Conservation (phyloP, 306 rosid species). For the Spatholobus suberectus region DNA sequence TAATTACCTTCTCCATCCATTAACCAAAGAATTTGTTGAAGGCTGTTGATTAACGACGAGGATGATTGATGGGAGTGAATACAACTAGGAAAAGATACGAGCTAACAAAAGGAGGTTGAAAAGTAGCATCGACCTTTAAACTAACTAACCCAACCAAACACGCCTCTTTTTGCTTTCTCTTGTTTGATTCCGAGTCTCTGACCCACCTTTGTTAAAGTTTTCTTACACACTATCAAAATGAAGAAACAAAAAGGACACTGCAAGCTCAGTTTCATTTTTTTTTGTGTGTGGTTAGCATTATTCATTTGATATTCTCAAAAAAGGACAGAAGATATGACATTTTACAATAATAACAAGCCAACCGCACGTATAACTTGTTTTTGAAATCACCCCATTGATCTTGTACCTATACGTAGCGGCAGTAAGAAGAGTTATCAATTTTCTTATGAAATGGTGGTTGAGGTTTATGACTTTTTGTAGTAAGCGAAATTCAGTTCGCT, state of each 20-base stretch:
- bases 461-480: neutral
- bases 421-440: neutral
- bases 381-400: neutral
- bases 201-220: constrained; percentile 1
- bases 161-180: constrained; percentile 33
- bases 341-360: neutral
- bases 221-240: neutral
- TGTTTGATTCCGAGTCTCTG: no score
- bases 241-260: constrained; percentile 2
- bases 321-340: neutral
- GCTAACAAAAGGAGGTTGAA: constrained; percentile 39
- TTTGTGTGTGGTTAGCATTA: neutral
- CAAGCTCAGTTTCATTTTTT: neutral
- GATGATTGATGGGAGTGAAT: constrained; percentile 37
- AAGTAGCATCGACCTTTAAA: constrained; percentile 40
- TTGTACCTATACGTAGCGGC: neutral
- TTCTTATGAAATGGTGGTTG: constrained; percentile 18
- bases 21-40: neutral
- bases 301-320: neutral
- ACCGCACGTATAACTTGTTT: neutral
- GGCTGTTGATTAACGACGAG: constrained; percentile 32
- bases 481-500: neutral
- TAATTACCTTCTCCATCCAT: neutral
- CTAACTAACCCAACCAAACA: constrained; percentile 28
- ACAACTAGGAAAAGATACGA: constrained; percentile 20